Evolutionary conservation across 208 protist species (phyloP), one percentile per base, ranked within the genome.

Genomic region (Tetramitus jugosus): DNA sequence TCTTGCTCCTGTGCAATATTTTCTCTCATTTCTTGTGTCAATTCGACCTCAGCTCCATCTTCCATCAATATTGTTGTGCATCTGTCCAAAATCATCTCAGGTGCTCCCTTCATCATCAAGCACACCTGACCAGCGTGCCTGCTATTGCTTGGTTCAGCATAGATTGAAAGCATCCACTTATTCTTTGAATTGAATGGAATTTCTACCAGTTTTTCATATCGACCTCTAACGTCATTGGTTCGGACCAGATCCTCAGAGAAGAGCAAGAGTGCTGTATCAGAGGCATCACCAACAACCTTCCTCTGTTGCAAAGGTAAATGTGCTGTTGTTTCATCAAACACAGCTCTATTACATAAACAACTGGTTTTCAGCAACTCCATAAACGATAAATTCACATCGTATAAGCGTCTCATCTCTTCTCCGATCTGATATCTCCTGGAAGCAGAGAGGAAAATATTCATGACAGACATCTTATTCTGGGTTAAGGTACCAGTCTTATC

Each of bases 401-500:
- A 10, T 33, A 33, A 33, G 10, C 7, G 14, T 64, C 6, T 7
- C 10, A 33, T 10, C 20, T 56, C 14, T 56, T 56, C 49, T n/a
- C n/a, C n/a, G 49, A 56, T 26, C 10, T 20, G 10, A 56, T 56
- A 56, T 26, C 10, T 20, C 20, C 7, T 64, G 14, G 29, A 33
- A 33, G 14, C 60, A 33, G 10, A 43, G 13, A 75, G 67, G 75
- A 71, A 80, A 10, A 78, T 23, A 74, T 82, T 40, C 26, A 45
- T 46, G 2, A 87, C 83, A 14, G 85, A 87, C 90, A 93, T 93
- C 29, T 78, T 42, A 81, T 94, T 94, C 77, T 93, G 86, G 29
- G 91, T 95, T 23, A 94, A 80, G 3, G 91, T 94, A 23, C 91
- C 91, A 2, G 91, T 94, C 76, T 94, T 94, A 84, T 95, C 92